Evolutionary conservation across 805 yeast species (phyloP), one percentile per base, ranked within the genome.

Genomic region (Yamadazyma phyllophila): DNA sequence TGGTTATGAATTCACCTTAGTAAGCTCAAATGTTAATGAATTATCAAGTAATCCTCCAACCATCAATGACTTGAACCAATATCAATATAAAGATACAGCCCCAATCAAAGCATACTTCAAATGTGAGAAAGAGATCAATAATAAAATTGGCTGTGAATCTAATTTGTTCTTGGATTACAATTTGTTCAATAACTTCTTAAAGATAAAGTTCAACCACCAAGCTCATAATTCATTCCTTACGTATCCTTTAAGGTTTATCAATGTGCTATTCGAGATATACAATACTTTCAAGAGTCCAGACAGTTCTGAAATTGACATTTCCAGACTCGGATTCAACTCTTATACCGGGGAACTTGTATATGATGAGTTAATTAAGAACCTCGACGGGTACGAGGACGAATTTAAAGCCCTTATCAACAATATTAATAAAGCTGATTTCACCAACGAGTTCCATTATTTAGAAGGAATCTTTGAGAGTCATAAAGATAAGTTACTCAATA

Each of bases 21-120:
- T 62, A 13, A 53, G 66, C 10, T 53, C 67, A n/a, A 71, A 70
- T 50, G 52, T 66, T 6, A 65, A 61, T 48, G 66, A 60, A 35
- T 46, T 51, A 15, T 52, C 48, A 37, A 40, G 51, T 6, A 42
- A 50, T 11, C 45, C 53, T 8, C 49, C 53, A 27, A 46, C 44
- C 2, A 16, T 37, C 7, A 39, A 36, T 35, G 47, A 44, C 14
- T 26, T 33, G 30, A 47, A 48, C 10, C 52, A 47, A 36, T 45
- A 45, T 29, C 49, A 47, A 27, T 54, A 45, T 45, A 56, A 53
- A 37, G 46, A 50, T 41, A 48, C 62, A 8, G 47, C 45, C 13
- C 62, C 64, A 30, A 48, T 64, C 33, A 58, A 60, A 40, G 57
- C 60, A 14, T 53, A 53, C 41, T 58, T 55, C 47, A 58, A 55